A percentile compares a stretch with the other conserved stretches of the same genome.
Conservation (phyloP, 331 rosid genomes). For the Spiraea crenata region DNA sequence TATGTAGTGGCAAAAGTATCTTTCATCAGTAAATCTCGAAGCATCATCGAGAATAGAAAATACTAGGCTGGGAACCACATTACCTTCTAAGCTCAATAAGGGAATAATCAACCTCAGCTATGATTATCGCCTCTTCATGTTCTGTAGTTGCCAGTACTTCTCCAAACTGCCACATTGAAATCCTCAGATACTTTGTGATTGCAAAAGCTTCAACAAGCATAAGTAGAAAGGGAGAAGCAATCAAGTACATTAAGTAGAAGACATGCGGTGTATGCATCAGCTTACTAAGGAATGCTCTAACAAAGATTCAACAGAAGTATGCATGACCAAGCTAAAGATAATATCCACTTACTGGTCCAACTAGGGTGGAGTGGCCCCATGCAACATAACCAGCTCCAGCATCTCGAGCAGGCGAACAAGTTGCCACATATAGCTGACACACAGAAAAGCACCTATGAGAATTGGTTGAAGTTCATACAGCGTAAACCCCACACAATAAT, state of each 20-base stretch:
- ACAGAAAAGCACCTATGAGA: slow-evolving; percentile 23
- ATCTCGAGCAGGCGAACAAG: slow-evolving; percentile 97
- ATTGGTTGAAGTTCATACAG: background rate
- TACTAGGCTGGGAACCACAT: slow-evolving; percentile 1
- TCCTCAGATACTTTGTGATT: slow-evolving; percentile 1
- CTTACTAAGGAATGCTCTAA: background rate
- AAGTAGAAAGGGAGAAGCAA: background rate
- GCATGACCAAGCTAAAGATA: slow-evolving; percentile 10
- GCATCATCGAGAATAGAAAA: background rate
- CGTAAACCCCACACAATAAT: background rate
- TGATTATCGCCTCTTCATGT: slow-evolving; percentile 72
- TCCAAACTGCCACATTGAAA: slow-evolving; percentile 55
- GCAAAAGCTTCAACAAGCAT: slow-evolving; percentile 3
- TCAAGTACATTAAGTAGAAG: background rate
- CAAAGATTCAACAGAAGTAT: background rate
- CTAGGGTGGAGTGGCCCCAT: slow-evolving; percentile 98
- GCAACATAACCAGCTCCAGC: slow-evolving; percentile 81
- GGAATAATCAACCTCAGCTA: slow-evolving; percentile 80
- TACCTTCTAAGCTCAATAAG: slow-evolving; percentile 67
- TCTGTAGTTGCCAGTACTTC: slow-evolving; percentile 79
- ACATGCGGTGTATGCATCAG: background rate
- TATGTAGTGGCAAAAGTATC: background rate
- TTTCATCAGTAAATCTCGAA: background rate
- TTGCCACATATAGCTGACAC: slow-evolving; percentile 81
- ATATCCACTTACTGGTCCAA: slow-evolving; percentile 81